These are phyloP conservation scores for Croton laevigatus DNA, from an alignment of 441 rosid species.

Conservation along the genomic window DNA sequence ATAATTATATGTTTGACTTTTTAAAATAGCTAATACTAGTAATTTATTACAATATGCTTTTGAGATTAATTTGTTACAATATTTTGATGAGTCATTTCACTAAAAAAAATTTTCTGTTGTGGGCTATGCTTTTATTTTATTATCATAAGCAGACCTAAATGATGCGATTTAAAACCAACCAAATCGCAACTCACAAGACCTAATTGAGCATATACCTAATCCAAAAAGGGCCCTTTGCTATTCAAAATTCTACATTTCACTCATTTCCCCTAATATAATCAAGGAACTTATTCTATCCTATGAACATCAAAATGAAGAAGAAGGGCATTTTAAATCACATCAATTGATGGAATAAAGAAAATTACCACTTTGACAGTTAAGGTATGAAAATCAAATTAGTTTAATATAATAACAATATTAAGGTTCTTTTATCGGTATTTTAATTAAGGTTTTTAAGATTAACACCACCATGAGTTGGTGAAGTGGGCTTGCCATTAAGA, in stretches of 20 bases:
- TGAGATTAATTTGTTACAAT: neutral
- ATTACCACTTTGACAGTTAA: neutral
- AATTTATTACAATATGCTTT: too few species aligned
- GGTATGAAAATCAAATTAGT: too few species aligned
- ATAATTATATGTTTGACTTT: neutral
- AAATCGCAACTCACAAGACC: neutral
- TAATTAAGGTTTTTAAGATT: too few species aligned
- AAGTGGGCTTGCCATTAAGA: constrained; percentile 1
- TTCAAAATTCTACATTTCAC: neutral
- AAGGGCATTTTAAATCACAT: too few species aligned
- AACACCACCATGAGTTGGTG: neutral
- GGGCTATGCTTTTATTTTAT: neutral
- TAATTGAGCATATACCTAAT: neutral
- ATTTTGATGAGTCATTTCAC: neutral
- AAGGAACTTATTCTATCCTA: neutral
- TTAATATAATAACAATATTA: neutral
- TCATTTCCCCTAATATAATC: neutral
- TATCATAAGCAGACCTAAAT: constrained; percentile 7
- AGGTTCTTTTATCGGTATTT: too few species aligned
- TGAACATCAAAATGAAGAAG: neutral
- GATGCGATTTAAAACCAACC: constrained; percentile 14
- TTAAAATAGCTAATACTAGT: too few species aligned
- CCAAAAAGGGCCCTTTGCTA: neutral
- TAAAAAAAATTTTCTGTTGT: neutral
- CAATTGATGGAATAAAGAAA: neutral